Conservation (phyloP, 1,284 basidiomycete genomes). For the Fomitopsis pinicola region DNA sequence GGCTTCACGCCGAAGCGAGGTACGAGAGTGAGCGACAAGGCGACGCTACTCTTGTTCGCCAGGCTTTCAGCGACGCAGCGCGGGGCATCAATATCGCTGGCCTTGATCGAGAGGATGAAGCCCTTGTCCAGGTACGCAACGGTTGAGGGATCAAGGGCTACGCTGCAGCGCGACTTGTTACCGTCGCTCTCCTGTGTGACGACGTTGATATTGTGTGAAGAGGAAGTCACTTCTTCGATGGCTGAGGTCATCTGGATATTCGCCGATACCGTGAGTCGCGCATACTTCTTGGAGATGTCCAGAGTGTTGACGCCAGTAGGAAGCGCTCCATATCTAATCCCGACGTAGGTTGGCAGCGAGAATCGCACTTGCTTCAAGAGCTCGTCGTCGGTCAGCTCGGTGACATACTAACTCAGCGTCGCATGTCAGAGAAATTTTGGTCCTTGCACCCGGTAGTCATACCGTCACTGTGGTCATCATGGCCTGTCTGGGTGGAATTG, state of each 20-base stretch:
- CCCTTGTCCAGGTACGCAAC: constrained; percentile 39
- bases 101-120: constrained; percentile 42
- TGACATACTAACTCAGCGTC: constrained; percentile 25
- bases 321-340: constrained; percentile 44
- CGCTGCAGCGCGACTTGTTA: constrained; percentile 25
- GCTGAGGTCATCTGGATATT: constrained; percentile 44
- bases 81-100: constrained; percentile 42
- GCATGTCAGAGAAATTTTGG: not conserved
- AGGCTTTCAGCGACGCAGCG: constrained; percentile 52
- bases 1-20: constrained; percentile 42
- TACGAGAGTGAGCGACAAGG: constrained; percentile 36
- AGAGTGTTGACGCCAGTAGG: constrained; percentile 33
- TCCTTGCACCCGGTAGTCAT: constrained; percentile 12
- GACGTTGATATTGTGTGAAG: constrained; percentile 38
- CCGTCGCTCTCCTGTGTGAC: constrained; percentile 31
- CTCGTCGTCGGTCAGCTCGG: constrained; percentile 43
- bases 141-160: constrained; percentile 33
- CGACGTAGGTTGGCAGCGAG: constrained; percentile 45
- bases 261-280: constrained; percentile 35
- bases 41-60: constrained; percentile 35
- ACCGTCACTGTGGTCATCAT: constrained; percentile 42
- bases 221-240: constrained; percentile 34
- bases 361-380: constrained; percentile 44
- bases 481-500: constrained; percentile 37
- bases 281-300: constrained; percentile 23